Conservation (phyloP, 148 eudicot genomes). For the Camellia japonica region DNA sequence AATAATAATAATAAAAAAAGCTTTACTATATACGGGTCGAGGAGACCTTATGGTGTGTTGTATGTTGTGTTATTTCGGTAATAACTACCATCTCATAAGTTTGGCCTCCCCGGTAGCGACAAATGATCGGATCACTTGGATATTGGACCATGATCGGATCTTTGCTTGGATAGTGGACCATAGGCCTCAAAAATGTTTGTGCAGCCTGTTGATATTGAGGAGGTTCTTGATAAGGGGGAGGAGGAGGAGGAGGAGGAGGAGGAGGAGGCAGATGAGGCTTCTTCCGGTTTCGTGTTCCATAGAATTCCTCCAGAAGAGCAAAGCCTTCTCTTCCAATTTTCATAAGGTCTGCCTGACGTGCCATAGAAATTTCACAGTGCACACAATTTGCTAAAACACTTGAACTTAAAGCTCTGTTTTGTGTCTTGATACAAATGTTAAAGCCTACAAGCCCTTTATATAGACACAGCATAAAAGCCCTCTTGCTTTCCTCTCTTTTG, state of each 20-base stretch:
- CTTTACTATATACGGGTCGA: neutral
- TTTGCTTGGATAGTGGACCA: neutral
- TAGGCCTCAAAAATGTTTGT: neutral
- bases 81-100: neutral
- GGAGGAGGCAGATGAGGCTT: neutral
- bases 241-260: neutral
- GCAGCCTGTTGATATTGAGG: neutral
- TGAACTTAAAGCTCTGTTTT: neutral
- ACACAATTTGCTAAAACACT: neutral
- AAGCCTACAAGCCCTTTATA: slow-evolving; percentile 7
- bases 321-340: slow-evolving; percentile 15
- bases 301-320: neutral
- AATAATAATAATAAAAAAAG: neutral
- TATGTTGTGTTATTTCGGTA: neutral
- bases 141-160: neutral
- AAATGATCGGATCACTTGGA: neutral
- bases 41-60: neutral
- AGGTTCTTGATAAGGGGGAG: neutral
- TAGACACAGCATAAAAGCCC: neutral
- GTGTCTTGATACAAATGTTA: neutral
- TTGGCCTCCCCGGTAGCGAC: neutral
- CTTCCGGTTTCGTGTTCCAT: neutral
- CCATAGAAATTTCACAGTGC: neutral
- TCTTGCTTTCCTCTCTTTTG: no score
- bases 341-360: slow-evolving; percentile 11